Percentiles rank a stretch among this genome's conserved stretches.
These are phyloP conservation scores for Ophiocordyceps camponoti-saundersi DNA, from an alignment of 2,329 filamentous ascomycete genomes.

Conservation along the genomic window DNA sequence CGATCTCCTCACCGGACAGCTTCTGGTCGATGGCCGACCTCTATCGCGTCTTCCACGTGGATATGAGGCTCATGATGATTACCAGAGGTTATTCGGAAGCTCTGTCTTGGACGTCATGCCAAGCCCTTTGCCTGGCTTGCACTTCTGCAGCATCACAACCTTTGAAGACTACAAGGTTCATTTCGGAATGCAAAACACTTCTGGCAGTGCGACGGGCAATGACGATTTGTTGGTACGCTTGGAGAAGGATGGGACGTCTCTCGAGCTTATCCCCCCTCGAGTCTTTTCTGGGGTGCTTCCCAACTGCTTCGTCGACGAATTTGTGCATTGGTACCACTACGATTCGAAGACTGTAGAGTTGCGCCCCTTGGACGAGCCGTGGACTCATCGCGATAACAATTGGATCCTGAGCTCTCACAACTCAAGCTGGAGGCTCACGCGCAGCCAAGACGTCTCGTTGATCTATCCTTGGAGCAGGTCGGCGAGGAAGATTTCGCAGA, in stretches of 20 bases:
- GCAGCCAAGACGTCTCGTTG: not conserved
- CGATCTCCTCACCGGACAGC: slow-evolving; percentile 29
- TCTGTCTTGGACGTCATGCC: slow-evolving; percentile 25
- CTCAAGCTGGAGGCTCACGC: not conserved
- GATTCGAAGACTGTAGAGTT: not conserved
- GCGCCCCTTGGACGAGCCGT: not conserved
- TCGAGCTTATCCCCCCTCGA: not conserved
- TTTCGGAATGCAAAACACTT: not conserved
- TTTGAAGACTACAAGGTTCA: not conserved
- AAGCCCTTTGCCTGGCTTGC: slow-evolving; percentile 10
- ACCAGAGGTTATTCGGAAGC: slow-evolving; percentile 23
- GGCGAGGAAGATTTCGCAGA: not conserved
- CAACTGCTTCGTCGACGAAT: not conserved
- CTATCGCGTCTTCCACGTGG: slow-evolving; percentile 25
- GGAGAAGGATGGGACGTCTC: not conserved
- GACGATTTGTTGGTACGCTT: not conserved
- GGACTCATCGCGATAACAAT: not conserved
- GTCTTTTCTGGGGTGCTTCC: not conserved
- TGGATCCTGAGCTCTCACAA: not conserved
- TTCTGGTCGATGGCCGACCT: slow-evolving; percentile 33
- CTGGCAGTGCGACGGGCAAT: not conserved
- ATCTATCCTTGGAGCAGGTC: not conserved
- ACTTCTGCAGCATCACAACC: not conserved
- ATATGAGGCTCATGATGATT: slow-evolving; percentile 23
- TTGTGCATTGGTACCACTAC: not conserved